phyloP scores from a whole-genome alignment of 495 filamentous ascomycete species.

The Copromyces sp. region DNA sequence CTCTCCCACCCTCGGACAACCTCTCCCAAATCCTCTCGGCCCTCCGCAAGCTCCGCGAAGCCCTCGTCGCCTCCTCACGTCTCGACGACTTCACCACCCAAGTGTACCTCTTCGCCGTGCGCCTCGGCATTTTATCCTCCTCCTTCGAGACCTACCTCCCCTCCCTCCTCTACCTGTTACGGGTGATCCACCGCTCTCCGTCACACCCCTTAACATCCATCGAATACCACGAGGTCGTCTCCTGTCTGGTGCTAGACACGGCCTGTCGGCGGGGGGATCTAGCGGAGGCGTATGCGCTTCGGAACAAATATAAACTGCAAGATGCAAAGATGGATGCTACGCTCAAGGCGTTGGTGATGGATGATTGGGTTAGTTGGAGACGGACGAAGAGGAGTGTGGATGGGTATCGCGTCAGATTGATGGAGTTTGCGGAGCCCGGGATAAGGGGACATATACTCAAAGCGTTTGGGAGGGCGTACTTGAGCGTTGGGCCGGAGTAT shows the following conservation, averaged over 20 bases:
- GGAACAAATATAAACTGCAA: conserved; percentile 42
- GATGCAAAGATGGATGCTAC: conserved; percentile 56
- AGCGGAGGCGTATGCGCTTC: conserved; percentile 56
- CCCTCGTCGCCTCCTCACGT: conserved; percentile 62
- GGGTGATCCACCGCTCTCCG: conserved; percentile 48
- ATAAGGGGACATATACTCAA: conserved; percentile 66
- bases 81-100: conserved; percentile 58
- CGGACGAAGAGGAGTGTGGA: conserved; percentile 60
- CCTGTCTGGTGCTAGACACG: conserved; percentile 77
- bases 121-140: conserved; percentile 65
- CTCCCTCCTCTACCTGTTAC: conserved; percentile 68
- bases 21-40: conserved; percentile 45
- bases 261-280: conserved; percentile 77
- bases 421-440: conserved; percentile 67
- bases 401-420: conserved; percentile 60
- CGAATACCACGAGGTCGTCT: conserved; percentile 66
- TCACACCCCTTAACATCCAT: conserved; percentile 39
- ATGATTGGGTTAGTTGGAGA: conserved; percentile 76
- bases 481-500: conserved; percentile 56
- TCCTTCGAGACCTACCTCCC: conserved; percentile 85
- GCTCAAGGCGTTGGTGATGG: conserved; percentile 60
- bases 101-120: conserved; percentile 71
- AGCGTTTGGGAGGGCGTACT: conserved; percentile 73
- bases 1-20: neutral
- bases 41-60: conserved; percentile 87